These are phyloP conservation scores for Aspergillus spinulosporus DNA, from an alignment of 2,329 filamentous ascomycete species.

Conservation along the genomic window DNA sequence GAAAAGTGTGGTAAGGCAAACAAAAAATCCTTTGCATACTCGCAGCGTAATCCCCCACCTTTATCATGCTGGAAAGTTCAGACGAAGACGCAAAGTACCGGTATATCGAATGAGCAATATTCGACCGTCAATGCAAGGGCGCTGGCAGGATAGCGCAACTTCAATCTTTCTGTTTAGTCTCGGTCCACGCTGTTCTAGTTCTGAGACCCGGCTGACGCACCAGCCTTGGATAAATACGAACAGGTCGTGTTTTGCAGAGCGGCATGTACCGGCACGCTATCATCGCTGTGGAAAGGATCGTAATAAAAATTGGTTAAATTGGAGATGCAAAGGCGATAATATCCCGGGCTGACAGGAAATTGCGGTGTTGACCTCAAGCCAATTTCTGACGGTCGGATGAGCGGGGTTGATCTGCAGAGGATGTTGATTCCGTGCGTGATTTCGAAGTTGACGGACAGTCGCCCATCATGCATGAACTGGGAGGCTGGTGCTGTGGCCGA, in stretches of 20 bases:
- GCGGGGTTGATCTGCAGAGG: too few relatives aligned
- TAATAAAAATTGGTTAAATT: neutral
- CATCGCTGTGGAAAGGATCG: too few relatives aligned
- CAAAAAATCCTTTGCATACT: neutral
- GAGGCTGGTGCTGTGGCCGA: neutral
- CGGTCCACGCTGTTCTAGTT: neutral
- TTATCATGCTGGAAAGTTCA: neutral
- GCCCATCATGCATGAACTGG: neutral
- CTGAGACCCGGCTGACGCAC: neutral
- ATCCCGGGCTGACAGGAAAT: neutral
- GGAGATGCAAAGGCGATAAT: neutral
- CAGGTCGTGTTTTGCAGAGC: neutral
- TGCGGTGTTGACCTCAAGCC: too few relatives aligned
- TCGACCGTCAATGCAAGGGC: neutral
- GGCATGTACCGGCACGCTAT: neutral
- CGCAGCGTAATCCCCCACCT: neutral
- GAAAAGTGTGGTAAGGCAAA: conserved; percentile 2
- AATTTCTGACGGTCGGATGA: too few relatives aligned
- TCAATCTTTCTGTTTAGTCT: neutral
- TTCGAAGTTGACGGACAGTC: too few relatives aligned
- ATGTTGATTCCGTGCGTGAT: too few relatives aligned
- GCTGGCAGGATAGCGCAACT: neutral
- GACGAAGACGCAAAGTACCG: neutral
- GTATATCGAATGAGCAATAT: neutral
- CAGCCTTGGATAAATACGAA: neutral